A percentile compares a stretch with the other conserved stretches of the same genome.
phyloP scores from a whole-genome alignment of 2,329 filamentous ascomycete species.

The Fusarium domesticum region DNA sequence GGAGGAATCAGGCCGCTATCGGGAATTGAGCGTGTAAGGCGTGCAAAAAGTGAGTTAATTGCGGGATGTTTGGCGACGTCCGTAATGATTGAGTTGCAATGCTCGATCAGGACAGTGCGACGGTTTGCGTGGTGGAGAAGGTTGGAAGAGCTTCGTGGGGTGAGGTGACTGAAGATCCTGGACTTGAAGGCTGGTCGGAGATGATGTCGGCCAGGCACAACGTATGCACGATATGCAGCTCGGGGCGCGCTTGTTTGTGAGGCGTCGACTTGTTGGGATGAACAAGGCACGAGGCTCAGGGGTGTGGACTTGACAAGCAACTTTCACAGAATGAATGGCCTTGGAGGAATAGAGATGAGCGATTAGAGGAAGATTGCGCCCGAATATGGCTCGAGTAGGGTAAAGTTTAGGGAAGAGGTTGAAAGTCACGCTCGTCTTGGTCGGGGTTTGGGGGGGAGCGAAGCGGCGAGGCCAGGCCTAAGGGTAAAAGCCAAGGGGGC shows the following conservation, averaged over 20 bases:
- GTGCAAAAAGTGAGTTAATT: background rate
- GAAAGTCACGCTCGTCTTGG: background rate
- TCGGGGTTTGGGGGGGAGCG: background rate
- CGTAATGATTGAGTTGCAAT: background rate
- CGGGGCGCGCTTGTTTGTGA: background rate
- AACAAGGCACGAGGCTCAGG: background rate
- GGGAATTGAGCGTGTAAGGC: background rate
- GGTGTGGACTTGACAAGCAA: background rate
- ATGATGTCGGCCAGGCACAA: background rate
- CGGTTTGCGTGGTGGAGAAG: background rate
- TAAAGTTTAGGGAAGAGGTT: background rate
- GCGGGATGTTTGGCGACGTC: background rate
- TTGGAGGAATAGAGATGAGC: background rate
- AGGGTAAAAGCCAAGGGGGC: too few species aligned
- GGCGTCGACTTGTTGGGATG: background rate
- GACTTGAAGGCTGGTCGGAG: background rate
- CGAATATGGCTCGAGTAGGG: background rate
- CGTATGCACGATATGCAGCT: background rate
- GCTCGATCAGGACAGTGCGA: background rate
- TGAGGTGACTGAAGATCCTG: background rate
- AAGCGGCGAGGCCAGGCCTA: background rate
- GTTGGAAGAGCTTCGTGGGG: background rate
- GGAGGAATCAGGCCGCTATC: constrained; percentile 13
- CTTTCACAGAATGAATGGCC: background rate
- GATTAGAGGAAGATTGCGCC: background rate